Percentiles rank a stretch among this genome's conserved stretches.
Evolutionary conservation across 257 asterid genomes (phyloP).

Genomic region (Vinca minor): DNA sequence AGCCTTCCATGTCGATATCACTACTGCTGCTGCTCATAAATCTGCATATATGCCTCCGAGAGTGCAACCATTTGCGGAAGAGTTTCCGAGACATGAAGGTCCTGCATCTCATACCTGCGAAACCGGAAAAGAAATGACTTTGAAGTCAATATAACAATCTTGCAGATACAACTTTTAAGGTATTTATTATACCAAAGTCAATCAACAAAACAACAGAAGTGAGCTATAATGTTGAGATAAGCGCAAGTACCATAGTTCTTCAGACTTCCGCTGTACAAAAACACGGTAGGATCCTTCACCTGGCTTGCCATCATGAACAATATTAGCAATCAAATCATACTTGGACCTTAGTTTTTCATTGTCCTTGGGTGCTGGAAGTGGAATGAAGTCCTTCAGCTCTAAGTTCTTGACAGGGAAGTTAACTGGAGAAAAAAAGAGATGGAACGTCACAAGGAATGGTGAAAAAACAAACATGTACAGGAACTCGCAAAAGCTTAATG

Average conservation of each 20-base stretch:
- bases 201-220: not conserved
- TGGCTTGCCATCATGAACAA: constrained; percentile 47
- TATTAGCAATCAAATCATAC: constrained; percentile 77
- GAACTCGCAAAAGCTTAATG: too few relatives aligned
- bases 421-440: constrained; percentile 32
- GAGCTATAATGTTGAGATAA: not conserved
- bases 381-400: constrained; percentile 83
- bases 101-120: constrained; percentile 95
- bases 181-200: not conserved
- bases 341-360: constrained; percentile 61
- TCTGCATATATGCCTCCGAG: constrained; percentile 90
- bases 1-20: not conserved
- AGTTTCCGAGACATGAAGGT: constrained; percentile 85
- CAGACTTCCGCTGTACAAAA: constrained; percentile 94
- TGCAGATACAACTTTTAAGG: not conserved
- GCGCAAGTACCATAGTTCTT: constrained; percentile 64
- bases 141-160: not conserved
- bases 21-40: constrained; percentile 81
- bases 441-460: not conserved
- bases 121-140: constrained; percentile 11
- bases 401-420: constrained; percentile 97
- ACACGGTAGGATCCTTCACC: constrained; percentile 65
- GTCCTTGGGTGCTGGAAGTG: constrained; percentile 59
- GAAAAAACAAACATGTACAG: not conserved
- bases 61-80: constrained; percentile 95